A percentile compares a stretch with the other conserved stretches of the same genome.
These are phyloP conservation scores for Arachis monticola DNA, from an alignment of 331 rosid genomes.

Conservation along the genomic window DNA sequence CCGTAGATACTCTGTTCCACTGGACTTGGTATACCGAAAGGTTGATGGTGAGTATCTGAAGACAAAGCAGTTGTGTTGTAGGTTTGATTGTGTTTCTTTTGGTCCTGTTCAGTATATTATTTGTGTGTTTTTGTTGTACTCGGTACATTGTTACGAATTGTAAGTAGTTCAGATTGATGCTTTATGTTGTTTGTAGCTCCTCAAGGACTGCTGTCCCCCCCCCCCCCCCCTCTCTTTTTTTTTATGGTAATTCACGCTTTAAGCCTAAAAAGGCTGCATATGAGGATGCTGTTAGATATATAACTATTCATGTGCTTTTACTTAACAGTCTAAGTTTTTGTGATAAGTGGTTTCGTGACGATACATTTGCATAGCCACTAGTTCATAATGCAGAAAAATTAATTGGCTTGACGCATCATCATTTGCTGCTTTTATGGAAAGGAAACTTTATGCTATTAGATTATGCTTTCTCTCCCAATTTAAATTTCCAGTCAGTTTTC, in stretches of 20 bases:
- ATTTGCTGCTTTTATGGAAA: constrained; percentile 15
- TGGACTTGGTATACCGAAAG: constrained; percentile 63
- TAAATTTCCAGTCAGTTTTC: constrained; percentile 33
- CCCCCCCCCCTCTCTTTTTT: too few relatives aligned
- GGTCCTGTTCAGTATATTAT: constrained; percentile 16
- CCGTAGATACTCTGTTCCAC: constrained; percentile 80
- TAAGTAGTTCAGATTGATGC: background rate
- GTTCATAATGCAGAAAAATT: constrained; percentile 12
- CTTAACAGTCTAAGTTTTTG: too few relatives aligned
- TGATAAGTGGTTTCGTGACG: too few relatives aligned
- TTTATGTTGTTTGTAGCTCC: background rate
- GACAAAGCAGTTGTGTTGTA: constrained; percentile 20
- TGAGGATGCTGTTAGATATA: background rate
- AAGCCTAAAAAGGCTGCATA: background rate
- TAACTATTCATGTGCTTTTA: too few relatives aligned
- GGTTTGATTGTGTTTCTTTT: constrained; percentile 17
- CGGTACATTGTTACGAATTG: background rate
- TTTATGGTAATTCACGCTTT: too few relatives aligned
- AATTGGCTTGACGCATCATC: background rate
- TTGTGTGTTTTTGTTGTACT: constrained; percentile 22
- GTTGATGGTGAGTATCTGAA: constrained; percentile 72
- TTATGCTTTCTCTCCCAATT: constrained; percentile 13
- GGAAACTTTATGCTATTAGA: background rate
- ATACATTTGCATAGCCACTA: background rate
- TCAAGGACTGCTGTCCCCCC: background rate